Conservation (phyloP, 768 basidiomycete genomes). For the Pulveroboletus sp. region DNA sequence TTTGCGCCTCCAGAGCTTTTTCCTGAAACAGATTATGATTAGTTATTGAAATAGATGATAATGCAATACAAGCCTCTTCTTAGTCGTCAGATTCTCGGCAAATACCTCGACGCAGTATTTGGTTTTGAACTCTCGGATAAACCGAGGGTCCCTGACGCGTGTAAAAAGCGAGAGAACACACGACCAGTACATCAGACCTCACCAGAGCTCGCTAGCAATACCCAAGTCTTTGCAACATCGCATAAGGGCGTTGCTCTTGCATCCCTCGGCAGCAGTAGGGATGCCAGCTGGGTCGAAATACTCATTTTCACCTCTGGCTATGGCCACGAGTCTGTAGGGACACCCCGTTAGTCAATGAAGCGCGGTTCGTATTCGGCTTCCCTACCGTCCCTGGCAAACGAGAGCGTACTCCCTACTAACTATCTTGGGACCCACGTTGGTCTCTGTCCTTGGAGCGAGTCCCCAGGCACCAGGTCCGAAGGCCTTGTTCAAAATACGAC, state of each 20-base stretch:
- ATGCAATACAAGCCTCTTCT: slow-evolving; percentile 72
- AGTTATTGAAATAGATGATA: background rate
- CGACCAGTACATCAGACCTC: slow-evolving; percentile 15
- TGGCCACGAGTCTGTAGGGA: slow-evolving; percentile 66
- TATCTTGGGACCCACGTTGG: slow-evolving; percentile 80
- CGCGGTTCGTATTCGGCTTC: background rate
- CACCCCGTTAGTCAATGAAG: background rate
- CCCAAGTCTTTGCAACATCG: slow-evolving; percentile 96
- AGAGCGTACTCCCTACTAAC: slow-evolving; percentile 94
- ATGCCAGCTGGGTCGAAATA: slow-evolving; percentile 91
- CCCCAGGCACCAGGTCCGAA: slow-evolving; percentile 99
- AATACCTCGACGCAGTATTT: slow-evolving; percentile 82
- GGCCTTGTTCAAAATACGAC: slow-evolving; percentile 84
- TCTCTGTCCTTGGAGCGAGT: slow-evolving; percentile 88
- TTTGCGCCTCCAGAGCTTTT: slow-evolving; percentile 87
- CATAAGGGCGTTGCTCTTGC: slow-evolving; percentile 97
- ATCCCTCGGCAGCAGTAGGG: slow-evolving; percentile 89
- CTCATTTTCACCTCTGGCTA: slow-evolving; percentile 93
- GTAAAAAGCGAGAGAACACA: background rate
- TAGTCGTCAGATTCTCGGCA: slow-evolving; percentile 75
- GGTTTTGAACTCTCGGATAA: slow-evolving; percentile 88
- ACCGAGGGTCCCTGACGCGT: slow-evolving; percentile 79
- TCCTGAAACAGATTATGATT: slow-evolving; percentile 43
- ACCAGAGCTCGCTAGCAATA: slow-evolving; percentile 95
- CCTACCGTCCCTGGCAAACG: slow-evolving; percentile 86